A percentile compares a stretch with the other conserved stretches of the same genome.
Evolutionary conservation across 495 filamentous ascomycete genomes (phyloP).

Genomic region (Baudoinia panamericana): DNA sequence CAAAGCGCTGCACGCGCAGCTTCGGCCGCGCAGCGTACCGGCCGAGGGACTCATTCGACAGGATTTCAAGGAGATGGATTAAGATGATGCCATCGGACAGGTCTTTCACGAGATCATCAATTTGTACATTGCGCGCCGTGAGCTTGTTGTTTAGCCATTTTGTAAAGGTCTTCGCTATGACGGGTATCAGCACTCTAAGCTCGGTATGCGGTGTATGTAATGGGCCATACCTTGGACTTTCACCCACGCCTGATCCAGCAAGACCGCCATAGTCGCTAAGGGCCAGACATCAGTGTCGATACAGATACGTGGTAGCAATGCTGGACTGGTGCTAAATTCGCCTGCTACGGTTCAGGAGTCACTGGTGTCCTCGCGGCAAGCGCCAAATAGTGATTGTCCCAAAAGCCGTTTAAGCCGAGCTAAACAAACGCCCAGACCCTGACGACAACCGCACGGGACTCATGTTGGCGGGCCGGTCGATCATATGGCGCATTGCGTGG

Average conservation of each 20-base stretch:
- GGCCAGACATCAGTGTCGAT: too few species aligned
- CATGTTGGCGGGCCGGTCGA: too few species aligned
- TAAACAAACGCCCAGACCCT: too few species aligned
- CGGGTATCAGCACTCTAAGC: not conserved
- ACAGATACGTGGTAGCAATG: too few species aligned
- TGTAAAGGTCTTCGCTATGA: constrained; percentile 73
- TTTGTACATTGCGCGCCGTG: constrained; percentile 54
- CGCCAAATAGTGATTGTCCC: too few species aligned
- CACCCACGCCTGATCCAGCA: constrained; percentile 12
- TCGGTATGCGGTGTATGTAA: too few species aligned
- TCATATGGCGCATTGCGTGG: too few species aligned
- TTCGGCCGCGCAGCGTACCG: constrained; percentile 93
- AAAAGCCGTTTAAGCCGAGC: too few species aligned
- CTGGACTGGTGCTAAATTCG: too few species aligned
- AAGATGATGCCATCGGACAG: constrained; percentile 89
- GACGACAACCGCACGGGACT: too few species aligned
- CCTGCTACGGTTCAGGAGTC: too few species aligned
- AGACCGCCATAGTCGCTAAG: constrained; percentile 8
- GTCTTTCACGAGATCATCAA: constrained; percentile 75
- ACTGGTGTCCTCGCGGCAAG: too few species aligned
- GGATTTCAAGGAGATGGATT: constrained; percentile 91
- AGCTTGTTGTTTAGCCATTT: constrained; percentile 99
- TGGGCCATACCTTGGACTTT: constrained; percentile 9
- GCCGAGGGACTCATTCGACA: constrained; percentile 84
- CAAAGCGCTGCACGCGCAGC: constrained; percentile 90